These are phyloP conservation scores for Hymenoscyphus occultus DNA, from an alignment of 2,329 filamentous ascomycete genomes.

Conservation along the genomic window DNA sequence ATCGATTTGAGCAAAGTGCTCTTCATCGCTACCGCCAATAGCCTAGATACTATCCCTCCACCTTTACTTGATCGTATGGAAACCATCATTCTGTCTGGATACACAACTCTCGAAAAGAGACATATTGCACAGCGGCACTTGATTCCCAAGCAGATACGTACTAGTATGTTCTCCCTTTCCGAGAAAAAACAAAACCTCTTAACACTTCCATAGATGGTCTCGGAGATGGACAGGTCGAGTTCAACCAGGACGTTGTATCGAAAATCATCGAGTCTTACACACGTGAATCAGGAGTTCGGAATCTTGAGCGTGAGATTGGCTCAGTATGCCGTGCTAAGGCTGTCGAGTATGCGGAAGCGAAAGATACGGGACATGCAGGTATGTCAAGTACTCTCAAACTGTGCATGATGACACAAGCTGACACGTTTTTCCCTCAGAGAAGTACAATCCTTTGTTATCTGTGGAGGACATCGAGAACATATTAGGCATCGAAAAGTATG, in stretches of 20 bases:
- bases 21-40: conserved; percentile 97
- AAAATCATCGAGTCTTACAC: conserved; percentile 97
- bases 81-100: conserved; percentile 87
- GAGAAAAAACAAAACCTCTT: conserved; percentile 15
- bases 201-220: conserved; percentile 59
- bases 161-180: conserved; percentile 46
- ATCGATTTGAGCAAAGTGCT: conserved; percentile 95
- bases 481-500: conserved; percentile 87
- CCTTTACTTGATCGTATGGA: conserved; percentile 96
- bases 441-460: conserved; percentile 71
- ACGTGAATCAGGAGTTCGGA: conserved; percentile 91
- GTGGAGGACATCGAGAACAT: conserved; percentile 84
- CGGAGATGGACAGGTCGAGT: conserved; percentile 66
- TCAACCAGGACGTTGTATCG: conserved; percentile 82
- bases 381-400: conserved; percentile 11
- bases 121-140: conserved; percentile 91
- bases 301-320: conserved; percentile 91
- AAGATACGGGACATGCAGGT: conserved; percentile 60
- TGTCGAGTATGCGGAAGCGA: conserved; percentile 89
- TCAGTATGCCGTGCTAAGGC: conserved; percentile 93
- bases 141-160: conserved; percentile 91
- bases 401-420: conserved; percentile 8
- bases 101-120: conserved; percentile 94
- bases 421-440: conserved; percentile 38
- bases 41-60: conserved; percentile 89